Evolutionary conservation across 1,139 yeast genomes (phyloP).

Genomic region (Lodderomyces metapsilosis): DNA sequence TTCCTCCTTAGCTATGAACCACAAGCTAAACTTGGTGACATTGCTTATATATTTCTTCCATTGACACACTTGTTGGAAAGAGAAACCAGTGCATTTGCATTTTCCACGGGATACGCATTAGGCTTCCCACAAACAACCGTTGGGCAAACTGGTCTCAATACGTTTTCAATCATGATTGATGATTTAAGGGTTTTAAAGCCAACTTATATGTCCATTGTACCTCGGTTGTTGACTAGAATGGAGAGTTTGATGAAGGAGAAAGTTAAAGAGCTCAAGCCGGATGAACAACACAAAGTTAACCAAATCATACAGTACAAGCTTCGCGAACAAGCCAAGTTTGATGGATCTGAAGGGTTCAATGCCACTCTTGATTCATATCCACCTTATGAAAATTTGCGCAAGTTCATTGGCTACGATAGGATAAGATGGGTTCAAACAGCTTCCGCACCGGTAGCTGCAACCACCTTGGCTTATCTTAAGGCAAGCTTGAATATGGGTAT

Average conservation of each 20-base stretch:
- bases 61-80: slow-evolving; percentile 39
- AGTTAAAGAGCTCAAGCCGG: slow-evolving; percentile 20
- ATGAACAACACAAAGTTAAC: slow-evolving; percentile 17
- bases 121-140: slow-evolving; percentile 39
- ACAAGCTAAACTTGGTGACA: slow-evolving; percentile 16
- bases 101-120: slow-evolving; percentile 34
- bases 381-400: slow-evolving; percentile 26
- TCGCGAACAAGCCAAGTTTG: slow-evolving; percentile 22
- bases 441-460: slow-evolving; percentile 36
- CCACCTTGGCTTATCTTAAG: slow-evolving; percentile 31
- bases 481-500: slow-evolving; percentile 34
- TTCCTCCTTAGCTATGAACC: slow-evolving; percentile 19
- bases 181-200: slow-evolving; percentile 33
- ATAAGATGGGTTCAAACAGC: slow-evolving; percentile 29
- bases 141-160: slow-evolving; percentile 14
- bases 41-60: slow-evolving; percentile 30
- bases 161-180: slow-evolving; percentile 21
- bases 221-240: slow-evolving; percentile 30
- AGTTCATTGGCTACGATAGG: slow-evolving; percentile 30
- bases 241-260: slow-evolving; percentile 41
- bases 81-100: slow-evolving; percentile 31
- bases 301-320: slow-evolving; percentile 25
- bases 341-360: slow-evolving; percentile 26
- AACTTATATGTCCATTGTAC: slow-evolving; percentile 33
- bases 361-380: slow-evolving; percentile 21